Evolutionary conservation across 1,284 basidiomycete genomes (phyloP), one percentile per base, ranked within the genome.

Genomic region (Lignosus rhinocerotis): DNA sequence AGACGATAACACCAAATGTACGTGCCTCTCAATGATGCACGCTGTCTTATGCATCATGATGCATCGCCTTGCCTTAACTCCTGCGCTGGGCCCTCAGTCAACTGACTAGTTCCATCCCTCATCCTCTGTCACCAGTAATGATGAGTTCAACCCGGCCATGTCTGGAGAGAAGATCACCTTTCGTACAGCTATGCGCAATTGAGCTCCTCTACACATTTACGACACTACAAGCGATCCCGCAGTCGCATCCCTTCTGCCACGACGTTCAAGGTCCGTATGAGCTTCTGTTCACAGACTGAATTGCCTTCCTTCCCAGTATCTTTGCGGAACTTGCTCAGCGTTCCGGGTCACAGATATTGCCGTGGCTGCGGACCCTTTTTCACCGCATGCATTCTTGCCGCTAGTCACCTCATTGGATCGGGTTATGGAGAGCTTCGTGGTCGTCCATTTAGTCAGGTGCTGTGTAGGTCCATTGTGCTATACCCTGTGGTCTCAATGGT

Each of bases 401-500:
- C 55, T 70, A 21, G 51, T 58, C 19, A 59, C 68, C 30, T 70
- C 83, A 42, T 76, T 90, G 47, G 80, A 85, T 59, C 77, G 79
- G 61, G 76, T 80, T 21, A 68, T 83, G 19, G 72, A 77, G 38
- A 84, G 80, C 56, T 82, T 89, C 62, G 75, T 84, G 30, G 80
- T 72, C 17, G 74, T 77, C 59, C 83, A 90, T 57, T 73, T 91
- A 21, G 81, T 86, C 49, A 82, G 77, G 89, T 88, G 62, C 31
- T 59, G 50, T 41, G 41, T 11, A 17, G 30, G 16, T 42, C 19
- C 43, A 19, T 32, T 14, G 38, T 25, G 36, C 49, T 19, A 25
- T 47, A 25, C 31, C 21, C 21, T 14, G 38, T 9, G 46, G n/a
- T 44, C 41, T 11, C 33, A 38, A 41, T 17, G 48, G 41, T 45